Base-by-base conservation (phyloP, 2,329 filamentous ascomycete species). In the Penicillium psychrosexuale region DNA sequence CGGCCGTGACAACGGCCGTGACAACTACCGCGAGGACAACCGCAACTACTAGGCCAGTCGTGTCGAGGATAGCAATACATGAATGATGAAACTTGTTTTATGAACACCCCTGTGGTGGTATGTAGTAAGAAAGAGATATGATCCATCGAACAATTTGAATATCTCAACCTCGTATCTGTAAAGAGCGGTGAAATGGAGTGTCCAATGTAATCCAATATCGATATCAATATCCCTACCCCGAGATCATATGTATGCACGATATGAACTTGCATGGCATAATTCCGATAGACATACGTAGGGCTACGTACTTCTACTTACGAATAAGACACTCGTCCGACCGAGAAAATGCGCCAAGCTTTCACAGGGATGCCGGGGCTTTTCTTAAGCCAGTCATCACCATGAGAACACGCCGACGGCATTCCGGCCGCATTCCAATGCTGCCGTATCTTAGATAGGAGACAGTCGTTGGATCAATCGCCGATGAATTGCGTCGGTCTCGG, bases 1-100 rank as follows among this genome's bases (percentile, higher is more conserved):
- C 22, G 5, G 5, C 22, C 22, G 22, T 4, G 22, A 24, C 22
- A 24, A 24, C 19, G 19, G 19, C 22, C 22, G 22, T 6, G 22
- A 24, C 22, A 24, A 24, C 22, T 24, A 24, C 5, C 22, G 22
- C 5, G 22, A 24, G 22, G 22, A 24, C 22, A 24, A 67, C 31
- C 65, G 71, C 55, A 69, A 77, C 38, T 66, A 70, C 65, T 42
- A 76, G 82, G 37, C 66, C 75, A 86, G 72, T 83, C 42, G 42
- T 31, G 12, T 28, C 24, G 19, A 22, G 13, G 13, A 46, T 39
- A 1, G 17, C 13, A 17, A 47, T 38, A 24, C 17, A 55, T 39
- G 39, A 51, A 39, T 54, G 47, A 55, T 33, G 52, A 45, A 22
- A 43, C 44, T 31, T 38, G 24, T 33, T 42, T 42, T 40, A 42